These are phyloP conservation scores for Penicillium sp. DNA, from an alignment of 2,329 filamentous ascomycete genomes.

Conservation along the genomic window DNA sequence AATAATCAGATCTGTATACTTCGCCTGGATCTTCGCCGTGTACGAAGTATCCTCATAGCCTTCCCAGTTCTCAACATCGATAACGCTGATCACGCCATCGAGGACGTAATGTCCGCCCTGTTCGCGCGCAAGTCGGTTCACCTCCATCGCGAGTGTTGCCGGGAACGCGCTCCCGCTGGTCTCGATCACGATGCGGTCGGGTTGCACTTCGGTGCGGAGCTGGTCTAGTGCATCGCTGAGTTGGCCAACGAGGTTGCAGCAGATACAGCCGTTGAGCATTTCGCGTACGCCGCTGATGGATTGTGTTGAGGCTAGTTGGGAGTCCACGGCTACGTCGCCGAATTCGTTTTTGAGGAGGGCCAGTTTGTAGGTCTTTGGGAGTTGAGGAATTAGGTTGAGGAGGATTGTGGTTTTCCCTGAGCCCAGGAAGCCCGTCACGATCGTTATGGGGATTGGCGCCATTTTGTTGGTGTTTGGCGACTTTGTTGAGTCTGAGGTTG, in stretches of 20 bases:
- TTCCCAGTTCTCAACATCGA: constrained; percentile 93
- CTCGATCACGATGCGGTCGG: constrained; percentile 90
- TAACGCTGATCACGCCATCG: constrained; percentile 83
- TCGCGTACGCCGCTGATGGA: constrained; percentile 89
- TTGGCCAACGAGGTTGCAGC: constrained; percentile 95
- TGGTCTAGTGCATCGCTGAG: constrained; percentile 75
- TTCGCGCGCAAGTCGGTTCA: constrained; percentile 73
- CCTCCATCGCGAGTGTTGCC: constrained; percentile 84
- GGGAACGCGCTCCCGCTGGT: constrained; percentile 86
- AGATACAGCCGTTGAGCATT: constrained; percentile 95
- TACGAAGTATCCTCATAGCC: constrained; percentile 90
- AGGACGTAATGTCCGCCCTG: constrained; percentile 62
- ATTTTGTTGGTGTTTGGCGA: constrained; percentile 36
- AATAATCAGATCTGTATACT: constrained; percentile 85
- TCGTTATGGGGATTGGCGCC: constrained; percentile 81
- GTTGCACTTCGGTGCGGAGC: constrained; percentile 59
- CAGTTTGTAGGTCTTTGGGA: constrained; percentile 81
- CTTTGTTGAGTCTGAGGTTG: background rate
- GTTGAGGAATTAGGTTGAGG: constrained; percentile 87
- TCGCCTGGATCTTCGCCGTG: constrained; percentile 82
- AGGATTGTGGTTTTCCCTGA: constrained; percentile 96
- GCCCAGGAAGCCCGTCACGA: constrained; percentile 93
- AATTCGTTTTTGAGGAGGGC: constrained; percentile 98
- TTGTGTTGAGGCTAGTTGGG: constrained; percentile 76
- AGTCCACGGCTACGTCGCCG: constrained; percentile 90